Evolutionary conservation across 1,284 basidiomycete genomes (phyloP).

Genomic region (Omphalotus olearius): DNA sequence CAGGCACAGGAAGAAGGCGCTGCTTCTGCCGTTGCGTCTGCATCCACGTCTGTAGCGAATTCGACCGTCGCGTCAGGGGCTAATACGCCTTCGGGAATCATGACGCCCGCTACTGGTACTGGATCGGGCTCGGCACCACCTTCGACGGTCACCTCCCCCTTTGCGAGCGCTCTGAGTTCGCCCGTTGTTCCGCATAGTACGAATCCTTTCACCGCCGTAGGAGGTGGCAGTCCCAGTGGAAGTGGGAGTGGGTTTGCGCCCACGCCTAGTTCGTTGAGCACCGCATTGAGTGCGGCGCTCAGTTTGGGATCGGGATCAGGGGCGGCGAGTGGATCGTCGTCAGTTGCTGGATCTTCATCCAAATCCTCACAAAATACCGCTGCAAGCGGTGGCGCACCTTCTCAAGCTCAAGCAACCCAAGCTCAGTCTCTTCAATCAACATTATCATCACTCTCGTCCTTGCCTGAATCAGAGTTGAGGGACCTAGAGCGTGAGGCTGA

Average conservation of each 20-base stretch:
- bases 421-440: not conserved
- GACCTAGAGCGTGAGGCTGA: conserved; percentile 83
- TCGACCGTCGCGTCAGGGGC: conserved; percentile 11
- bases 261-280: conserved; percentile 5
- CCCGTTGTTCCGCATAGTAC: too few relatives aligned
- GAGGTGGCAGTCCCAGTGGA: not conserved
- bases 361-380: too few relatives aligned
- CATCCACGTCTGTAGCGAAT: conserved; percentile 22
- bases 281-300: conserved; percentile 2
- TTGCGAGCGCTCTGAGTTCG: not conserved
- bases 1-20: conserved; percentile 8
- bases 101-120: conserved; percentile 4
- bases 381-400: too few relatives aligned
- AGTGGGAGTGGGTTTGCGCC: conserved; percentile 1
- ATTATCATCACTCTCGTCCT: conserved; percentile 23
- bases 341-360: too few relatives aligned
- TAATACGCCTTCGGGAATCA: conserved; percentile 9
- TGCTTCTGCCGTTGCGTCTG: conserved; percentile 22
- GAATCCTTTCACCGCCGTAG: too few relatives aligned
- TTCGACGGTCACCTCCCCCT: not conserved
- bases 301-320: not conserved
- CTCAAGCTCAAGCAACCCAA: not conserved
- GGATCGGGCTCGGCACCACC: not conserved
- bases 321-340: too few relatives aligned
- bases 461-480: conserved; percentile 64